Evolutionary conservation across 176 grass and related monocot genomes (phyloP).

Genomic region (Carex kokanica): DNA sequence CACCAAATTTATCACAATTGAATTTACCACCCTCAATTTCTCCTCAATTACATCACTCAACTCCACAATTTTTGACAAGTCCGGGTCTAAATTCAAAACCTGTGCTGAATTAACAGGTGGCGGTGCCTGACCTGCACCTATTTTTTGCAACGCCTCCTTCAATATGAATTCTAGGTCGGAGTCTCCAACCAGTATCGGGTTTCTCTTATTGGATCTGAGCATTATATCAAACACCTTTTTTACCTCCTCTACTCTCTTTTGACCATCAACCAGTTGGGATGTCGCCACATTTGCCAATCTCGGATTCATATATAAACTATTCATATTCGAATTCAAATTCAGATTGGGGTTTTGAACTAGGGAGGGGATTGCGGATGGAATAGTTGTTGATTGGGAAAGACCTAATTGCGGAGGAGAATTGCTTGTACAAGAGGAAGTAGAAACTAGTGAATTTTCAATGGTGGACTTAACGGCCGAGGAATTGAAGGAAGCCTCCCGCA

Average conservation of each 20-base stretch:
- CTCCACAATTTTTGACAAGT: constrained; percentile 47
- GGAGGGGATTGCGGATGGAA: constrained; percentile 1
- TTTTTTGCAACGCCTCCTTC: constrained; percentile 48
- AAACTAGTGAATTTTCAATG: constrained; percentile 61
- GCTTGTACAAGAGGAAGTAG: constrained; percentile 35
- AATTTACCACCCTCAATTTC: constrained; percentile 32
- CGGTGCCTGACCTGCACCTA: constrained; percentile 29
- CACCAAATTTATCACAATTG: constrained; percentile 70
- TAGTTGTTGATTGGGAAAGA: constrained; percentile 25
- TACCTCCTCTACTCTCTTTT: constrained; percentile 40
- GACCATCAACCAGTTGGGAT: background rate
- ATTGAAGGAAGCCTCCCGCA: constrained; percentile 91
- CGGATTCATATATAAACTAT: constrained; percentile 22
- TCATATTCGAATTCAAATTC: constrained; percentile 19
- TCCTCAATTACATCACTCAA: constrained; percentile 36
- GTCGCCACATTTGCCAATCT: constrained; percentile 10
- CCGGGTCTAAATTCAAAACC: constrained; percentile 45
- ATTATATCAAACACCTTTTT: constrained; percentile 75
- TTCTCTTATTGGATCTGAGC: constrained; percentile 59
- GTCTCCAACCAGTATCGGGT: constrained; percentile 79
- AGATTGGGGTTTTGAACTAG: constrained; percentile 8
- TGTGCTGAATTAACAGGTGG: constrained; percentile 35
- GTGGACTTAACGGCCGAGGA: constrained; percentile 65
- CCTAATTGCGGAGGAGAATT: constrained; percentile 21
- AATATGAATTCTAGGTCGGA: constrained; percentile 44